These are phyloP conservation scores for Oryza punctata DNA, from an alignment of 176 grass and related monocot species.

Conservation along the genomic window DNA sequence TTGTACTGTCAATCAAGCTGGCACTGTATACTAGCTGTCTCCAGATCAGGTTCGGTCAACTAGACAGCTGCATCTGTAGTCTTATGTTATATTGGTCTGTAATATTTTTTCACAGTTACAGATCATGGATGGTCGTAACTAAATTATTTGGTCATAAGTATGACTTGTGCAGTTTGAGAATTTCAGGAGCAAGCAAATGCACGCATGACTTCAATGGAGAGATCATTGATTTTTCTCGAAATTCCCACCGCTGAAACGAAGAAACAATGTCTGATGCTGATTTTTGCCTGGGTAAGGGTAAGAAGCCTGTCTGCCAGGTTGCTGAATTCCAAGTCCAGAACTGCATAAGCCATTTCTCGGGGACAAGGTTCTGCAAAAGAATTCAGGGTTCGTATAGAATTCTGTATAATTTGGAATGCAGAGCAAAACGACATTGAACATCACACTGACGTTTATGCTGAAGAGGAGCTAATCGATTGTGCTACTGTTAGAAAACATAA, in stretches of 20 bases:
- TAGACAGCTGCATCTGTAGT: neutral
- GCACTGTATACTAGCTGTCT: neutral
- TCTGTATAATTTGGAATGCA: neutral
- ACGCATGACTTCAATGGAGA: neutral
- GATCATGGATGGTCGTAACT: neutral
- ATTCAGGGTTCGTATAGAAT: neutral
- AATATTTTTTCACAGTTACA: neutral
- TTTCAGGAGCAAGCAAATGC: neutral
- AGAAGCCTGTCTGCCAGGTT: neutral
- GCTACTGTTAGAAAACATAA: neutral
- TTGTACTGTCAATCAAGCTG: neutral
- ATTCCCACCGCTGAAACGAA: neutral
- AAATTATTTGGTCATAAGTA: constrained; percentile 3
- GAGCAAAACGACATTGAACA: neutral
- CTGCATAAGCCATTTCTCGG: neutral
- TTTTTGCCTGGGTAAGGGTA: neutral
- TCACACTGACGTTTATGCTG: neutral
- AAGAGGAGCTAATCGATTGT: neutral
- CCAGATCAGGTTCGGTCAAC: neutral
- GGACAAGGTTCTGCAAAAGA: neutral
- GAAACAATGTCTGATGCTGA: neutral
- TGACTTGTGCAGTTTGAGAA: constrained; percentile 1
- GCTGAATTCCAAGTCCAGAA: neutral
- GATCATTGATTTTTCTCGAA: neutral
- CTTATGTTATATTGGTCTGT: neutral